Conservation (phyloP, 129 eudicot species). For the Arctium lappa region DNA sequence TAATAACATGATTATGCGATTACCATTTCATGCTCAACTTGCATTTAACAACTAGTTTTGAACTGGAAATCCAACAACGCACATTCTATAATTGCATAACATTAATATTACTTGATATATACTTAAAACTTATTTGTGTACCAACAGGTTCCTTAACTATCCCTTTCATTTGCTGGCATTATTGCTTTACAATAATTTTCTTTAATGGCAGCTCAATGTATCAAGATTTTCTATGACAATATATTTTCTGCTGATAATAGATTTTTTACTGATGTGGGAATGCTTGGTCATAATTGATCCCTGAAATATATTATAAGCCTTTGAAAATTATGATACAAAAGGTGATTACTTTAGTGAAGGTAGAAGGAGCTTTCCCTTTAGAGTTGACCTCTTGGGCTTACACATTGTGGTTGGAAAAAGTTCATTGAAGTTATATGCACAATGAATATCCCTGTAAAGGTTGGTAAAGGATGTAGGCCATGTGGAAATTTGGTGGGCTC, state of each 20-base stretch:
- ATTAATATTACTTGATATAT: not conserved
- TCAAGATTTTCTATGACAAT: not conserved
- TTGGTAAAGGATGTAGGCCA: constrained; percentile 34
- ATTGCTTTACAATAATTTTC: no score
- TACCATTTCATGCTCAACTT: not conserved
- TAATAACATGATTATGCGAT: not conserved
- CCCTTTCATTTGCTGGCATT: no score
- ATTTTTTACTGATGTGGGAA: not conserved
- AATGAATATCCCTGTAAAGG: constrained; percentile 24
- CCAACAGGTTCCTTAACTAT: no score
- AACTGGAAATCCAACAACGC: not conserved
- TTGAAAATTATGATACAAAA: no score
- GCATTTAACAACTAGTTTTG: not conserved
- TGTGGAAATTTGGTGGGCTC: constrained; percentile 21
- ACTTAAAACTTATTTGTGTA: no score
- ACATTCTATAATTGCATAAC: constrained; percentile 1
- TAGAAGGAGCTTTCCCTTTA: not conserved
- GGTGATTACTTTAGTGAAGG: no score
- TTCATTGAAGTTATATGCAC: constrained; percentile 14
- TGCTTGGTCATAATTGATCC: no score
- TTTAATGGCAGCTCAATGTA: no score
- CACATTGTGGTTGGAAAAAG: not conserved
- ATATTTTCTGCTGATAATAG: constrained; percentile 12
- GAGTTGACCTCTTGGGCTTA: constrained; percentile 24
- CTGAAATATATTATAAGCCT: no score